Evolutionary conservation across 305 asterid species (phyloP).

Genomic region (Fraxinus velutina): DNA sequence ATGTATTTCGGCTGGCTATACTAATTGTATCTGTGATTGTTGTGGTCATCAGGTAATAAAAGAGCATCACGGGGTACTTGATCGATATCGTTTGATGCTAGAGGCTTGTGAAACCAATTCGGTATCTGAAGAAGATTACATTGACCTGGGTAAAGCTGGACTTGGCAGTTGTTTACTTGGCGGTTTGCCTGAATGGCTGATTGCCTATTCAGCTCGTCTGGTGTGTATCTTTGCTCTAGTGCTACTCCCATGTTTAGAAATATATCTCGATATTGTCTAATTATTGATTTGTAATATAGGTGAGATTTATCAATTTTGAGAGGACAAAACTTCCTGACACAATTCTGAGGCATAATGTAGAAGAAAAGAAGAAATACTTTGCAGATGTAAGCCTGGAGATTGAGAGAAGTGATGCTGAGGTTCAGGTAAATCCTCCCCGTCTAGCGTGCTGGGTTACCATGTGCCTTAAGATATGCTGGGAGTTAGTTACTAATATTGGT

Average conservation of each 20-base stretch:
- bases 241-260: constrained; percentile 10
- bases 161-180: constrained; percentile 98
- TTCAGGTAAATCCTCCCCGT: constrained; percentile 56
- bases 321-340: constrained; percentile 84
- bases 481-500: background rate
- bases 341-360: constrained; percentile 80
- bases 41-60: constrained; percentile 63
- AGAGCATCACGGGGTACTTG: constrained; percentile 81
- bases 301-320: constrained; percentile 94
- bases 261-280: constrained; percentile 25
- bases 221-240: constrained; percentile 36
- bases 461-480: background rate
- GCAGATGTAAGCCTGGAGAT: constrained; percentile 76
- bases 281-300: constrained; percentile 46
- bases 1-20: constrained; percentile 6
- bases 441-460: background rate
- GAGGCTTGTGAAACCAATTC: constrained; percentile 91
- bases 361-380: constrained; percentile 84
- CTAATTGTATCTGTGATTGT: constrained; percentile 17
- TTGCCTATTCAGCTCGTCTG: constrained; percentile 88
- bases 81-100: constrained; percentile 68
- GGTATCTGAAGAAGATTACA: constrained; percentile 89
- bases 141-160: constrained; percentile 90
- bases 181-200: constrained; percentile 94
- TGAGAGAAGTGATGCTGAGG: constrained; percentile 93